Conservation (phyloP, 176 grass and related monocot genomes). For the Alloteropsis semialata region DNA sequence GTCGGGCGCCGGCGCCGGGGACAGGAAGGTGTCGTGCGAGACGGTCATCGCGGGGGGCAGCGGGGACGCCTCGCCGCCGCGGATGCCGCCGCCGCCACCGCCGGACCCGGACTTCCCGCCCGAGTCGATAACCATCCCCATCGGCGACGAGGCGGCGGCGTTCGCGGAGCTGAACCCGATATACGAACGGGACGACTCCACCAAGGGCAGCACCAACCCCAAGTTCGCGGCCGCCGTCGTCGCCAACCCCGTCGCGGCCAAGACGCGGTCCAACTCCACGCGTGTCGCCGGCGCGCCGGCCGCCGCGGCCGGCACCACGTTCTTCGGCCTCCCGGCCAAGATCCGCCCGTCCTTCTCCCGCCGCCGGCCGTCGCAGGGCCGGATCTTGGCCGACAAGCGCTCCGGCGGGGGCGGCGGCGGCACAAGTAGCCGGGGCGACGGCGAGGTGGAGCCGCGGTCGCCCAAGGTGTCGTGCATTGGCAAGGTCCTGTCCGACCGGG, state of each 20-base stretch:
- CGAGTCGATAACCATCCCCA: constrained; percentile 69
- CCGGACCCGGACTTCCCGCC: constrained; percentile 73
- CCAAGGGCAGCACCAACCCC: constrained; percentile 90
- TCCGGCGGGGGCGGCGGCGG: constrained; percentile 5
- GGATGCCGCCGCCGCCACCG: constrained; percentile 21
- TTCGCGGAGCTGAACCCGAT: constrained; percentile 76
- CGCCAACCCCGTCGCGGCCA: constrained; percentile 54
- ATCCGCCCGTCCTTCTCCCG: constrained; percentile 53
- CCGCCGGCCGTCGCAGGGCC: constrained; percentile 48
- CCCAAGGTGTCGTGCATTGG: constrained; percentile 99
- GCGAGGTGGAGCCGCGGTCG: constrained; percentile 79
- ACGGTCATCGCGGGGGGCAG: constrained; percentile 42
- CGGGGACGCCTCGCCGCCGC: constrained; percentile 27
- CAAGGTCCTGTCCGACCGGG: constrained; percentile 81
- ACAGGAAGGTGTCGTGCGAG: constrained; percentile 71
- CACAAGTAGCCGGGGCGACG: constrained; percentile 5
- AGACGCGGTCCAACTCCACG: constrained; percentile 62
- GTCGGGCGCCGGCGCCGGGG: constrained; percentile 40
- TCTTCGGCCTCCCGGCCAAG: constrained; percentile 69
- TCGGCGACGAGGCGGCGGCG: constrained; percentile 55
- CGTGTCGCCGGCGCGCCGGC: constrained; percentile 37
- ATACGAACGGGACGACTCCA: constrained; percentile 97
- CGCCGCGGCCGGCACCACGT: constrained; percentile 38
- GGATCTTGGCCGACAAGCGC: constrained; percentile 72
- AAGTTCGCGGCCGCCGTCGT: constrained; percentile 47